These are phyloP conservation scores for Coniferiporia weirii DNA, from an alignment of 1,284 basidiomycete species.

Conservation along the genomic window DNA sequence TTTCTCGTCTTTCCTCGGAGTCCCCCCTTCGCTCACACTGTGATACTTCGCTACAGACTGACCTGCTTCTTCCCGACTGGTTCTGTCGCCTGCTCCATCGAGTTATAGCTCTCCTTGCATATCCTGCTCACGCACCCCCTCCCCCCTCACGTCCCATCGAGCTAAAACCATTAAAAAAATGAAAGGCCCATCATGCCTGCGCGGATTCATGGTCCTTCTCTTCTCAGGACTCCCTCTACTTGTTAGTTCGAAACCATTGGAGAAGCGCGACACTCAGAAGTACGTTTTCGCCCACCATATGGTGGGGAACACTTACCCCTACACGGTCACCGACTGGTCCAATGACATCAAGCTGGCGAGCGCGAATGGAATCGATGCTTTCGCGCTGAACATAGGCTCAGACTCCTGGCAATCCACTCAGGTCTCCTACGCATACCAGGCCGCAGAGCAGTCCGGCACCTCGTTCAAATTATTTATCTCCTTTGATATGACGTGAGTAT, in stretches of 20 bases:
- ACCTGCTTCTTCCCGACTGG: too few species aligned
- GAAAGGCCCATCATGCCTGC: too few species aligned
- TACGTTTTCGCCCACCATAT: slow-evolving; percentile 63
- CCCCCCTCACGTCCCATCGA: too few species aligned
- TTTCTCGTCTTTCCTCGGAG: too few species aligned
- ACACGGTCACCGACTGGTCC: slow-evolving; percentile 51
- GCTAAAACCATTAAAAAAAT: too few species aligned
- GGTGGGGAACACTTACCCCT: slow-evolving; percentile 65
- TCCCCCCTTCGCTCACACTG: too few species aligned
- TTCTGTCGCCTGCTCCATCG: too few species aligned
- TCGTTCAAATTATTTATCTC: slow-evolving; percentile 77
- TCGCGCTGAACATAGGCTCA: slow-evolving; percentile 61
- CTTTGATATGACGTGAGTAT: slow-evolving; percentile 67
- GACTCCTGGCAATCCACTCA: slow-evolving; percentile 63
- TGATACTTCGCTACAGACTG: too few species aligned
- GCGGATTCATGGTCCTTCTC: neutral
- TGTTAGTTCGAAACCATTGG: neutral
- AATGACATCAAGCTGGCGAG: slow-evolving; percentile 54
- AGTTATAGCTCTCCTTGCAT: too few species aligned
- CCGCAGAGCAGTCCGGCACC: slow-evolving; percentile 47
- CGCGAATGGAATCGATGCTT: slow-evolving; percentile 58
- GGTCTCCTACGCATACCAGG: slow-evolving; percentile 64
- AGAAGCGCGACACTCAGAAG: slow-evolving; percentile 31
- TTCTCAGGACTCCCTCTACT: neutral
- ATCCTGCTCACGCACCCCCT: too few species aligned